Evolutionary conservation across 345 rosid species (phyloP).

Genomic region (Diplotaxis tenuifolia): DNA sequence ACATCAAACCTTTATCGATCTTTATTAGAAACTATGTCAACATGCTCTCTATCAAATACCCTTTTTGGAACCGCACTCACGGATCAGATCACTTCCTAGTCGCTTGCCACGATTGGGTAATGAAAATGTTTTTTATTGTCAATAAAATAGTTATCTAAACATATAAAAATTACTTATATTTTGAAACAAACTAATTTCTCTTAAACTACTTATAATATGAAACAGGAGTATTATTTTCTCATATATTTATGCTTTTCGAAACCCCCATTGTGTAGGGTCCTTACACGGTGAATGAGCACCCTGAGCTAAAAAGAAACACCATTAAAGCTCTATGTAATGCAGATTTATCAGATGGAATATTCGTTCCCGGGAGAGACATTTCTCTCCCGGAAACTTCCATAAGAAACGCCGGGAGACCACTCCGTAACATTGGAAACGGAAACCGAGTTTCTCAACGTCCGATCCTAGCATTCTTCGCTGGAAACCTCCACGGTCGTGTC

Average conservation of each 20-base stretch:
- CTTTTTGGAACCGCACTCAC: conserved; percentile 86
- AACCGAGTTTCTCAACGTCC: conserved; percentile 75
- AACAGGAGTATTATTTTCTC: too few relatives aligned
- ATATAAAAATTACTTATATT: too few relatives aligned
- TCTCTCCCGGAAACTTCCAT: conserved; percentile 87
- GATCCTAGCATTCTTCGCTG: conserved; percentile 90
- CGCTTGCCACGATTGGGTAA: conserved; percentile 92
- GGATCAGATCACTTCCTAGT: conserved; percentile 91
- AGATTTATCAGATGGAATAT: conserved; percentile 69
- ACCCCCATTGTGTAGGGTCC: conserved; percentile 48
- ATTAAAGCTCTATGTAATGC: conserved; percentile 53
- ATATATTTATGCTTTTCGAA: neutral
- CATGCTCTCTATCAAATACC: conserved; percentile 72
- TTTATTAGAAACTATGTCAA: conserved; percentile 63
- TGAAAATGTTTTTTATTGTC: too few relatives aligned
- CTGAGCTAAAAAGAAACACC: conserved; percentile 59
- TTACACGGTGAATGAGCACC: conserved; percentile 60
- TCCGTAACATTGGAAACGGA: conserved; percentile 64
- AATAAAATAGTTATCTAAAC: too few relatives aligned
- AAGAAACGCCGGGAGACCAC: conserved; percentile 65
- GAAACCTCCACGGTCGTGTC: conserved; percentile 80
- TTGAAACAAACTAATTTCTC: too few relatives aligned
- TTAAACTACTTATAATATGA: too few relatives aligned
- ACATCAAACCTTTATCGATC: conserved; percentile 57
- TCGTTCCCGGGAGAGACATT: conserved; percentile 59